phyloP scores from a whole-genome alignment of 1,284 basidiomycete genomes.

The Ceratobasidium sp. region DNA sequence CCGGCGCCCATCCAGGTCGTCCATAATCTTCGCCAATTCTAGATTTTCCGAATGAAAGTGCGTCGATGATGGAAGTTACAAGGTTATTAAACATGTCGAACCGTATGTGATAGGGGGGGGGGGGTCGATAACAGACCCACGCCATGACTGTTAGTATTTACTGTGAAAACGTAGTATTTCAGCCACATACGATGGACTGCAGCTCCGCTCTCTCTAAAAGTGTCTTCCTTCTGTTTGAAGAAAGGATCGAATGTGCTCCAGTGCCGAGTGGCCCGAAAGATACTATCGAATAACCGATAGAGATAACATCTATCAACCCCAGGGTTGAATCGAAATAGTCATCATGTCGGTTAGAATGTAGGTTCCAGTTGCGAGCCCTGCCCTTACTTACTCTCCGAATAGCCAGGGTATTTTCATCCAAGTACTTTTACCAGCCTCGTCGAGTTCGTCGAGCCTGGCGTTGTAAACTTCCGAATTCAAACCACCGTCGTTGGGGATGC shows the following conservation, averaged over 20 bases:
- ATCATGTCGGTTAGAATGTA: background rate
- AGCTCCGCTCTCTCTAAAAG: slow-evolving; percentile 80
- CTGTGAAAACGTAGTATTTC: background rate
- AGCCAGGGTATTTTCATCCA: slow-evolving; percentile 97
- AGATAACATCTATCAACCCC: slow-evolving; percentile 52
- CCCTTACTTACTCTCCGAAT: slow-evolving; percentile 78
- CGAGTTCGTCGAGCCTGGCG: slow-evolving; percentile 64
- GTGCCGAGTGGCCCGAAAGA: slow-evolving; percentile 71
- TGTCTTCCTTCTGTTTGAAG: slow-evolving; percentile 77
- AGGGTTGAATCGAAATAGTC: background rate
- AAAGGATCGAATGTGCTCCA: slow-evolving; percentile 91
- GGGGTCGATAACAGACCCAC: background rate
- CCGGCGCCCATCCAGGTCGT: slow-evolving; percentile 63
- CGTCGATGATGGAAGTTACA: too few relatives aligned
- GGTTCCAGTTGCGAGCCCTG: background rate
- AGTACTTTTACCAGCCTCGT: slow-evolving; percentile 62
- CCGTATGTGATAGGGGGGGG: background rate
- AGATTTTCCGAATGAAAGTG: too few relatives aligned
- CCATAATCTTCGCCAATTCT: slow-evolving; percentile 75
- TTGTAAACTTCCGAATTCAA: slow-evolving; percentile 76
- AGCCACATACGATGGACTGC: slow-evolving; percentile 72
- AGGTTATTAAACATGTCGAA: background rate
- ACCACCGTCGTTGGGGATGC: slow-evolving; percentile 76
- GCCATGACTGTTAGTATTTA: background rate
- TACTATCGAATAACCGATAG: slow-evolving; percentile 85